Evolutionary conservation across 2,329 filamentous ascomycete species (phyloP), one percentile per base, ranked within the genome.

Genomic region (Botrytis deweyae): DNA sequence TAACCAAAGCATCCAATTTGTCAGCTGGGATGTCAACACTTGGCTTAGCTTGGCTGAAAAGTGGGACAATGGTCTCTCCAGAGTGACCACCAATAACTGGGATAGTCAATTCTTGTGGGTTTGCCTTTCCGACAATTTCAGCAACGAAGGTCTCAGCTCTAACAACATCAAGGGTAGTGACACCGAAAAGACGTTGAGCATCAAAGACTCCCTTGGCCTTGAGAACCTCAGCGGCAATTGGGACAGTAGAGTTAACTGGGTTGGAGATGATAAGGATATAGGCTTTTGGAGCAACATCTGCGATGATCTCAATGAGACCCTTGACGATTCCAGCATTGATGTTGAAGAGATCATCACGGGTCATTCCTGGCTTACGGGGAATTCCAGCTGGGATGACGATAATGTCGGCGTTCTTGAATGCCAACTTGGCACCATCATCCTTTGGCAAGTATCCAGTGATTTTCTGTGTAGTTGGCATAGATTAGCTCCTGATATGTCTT

Each of bases 291-390:
- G 92, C 89, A 80, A 93, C 89, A 82, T 97, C 91, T 82, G 96
- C 96, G 82, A 90, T 91, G 81, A 94, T 95, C 90, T 97, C 97
- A 87, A 95, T 95, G 79, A 99, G 91, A 86, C 98, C 96, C 83
- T 95, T 95, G 84, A 99, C 96, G 85, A 99, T 99, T 84, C 94
- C 97, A 85, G 96, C 96, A 86, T 99, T 99, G 89, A 95, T 99
- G 91, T 98, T 98, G 94, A 99, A 99, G 78, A 99, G 92, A 84
- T 99, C 95, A 86, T 99, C 96, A 89, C 96, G 95, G 87, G 93
- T 97, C 96, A 99, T 99, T 87, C 96, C 96, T 84, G 96, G 96
- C 91, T 82, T 81, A 52, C 96, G 94, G 83, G 96, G 96, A 79
- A 99, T 95, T 89, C 96, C 96, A 82, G 96, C 96, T 82, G 96